phyloP scores from a whole-genome alignment of 805 yeast species.

The Candida saitoana region DNA sequence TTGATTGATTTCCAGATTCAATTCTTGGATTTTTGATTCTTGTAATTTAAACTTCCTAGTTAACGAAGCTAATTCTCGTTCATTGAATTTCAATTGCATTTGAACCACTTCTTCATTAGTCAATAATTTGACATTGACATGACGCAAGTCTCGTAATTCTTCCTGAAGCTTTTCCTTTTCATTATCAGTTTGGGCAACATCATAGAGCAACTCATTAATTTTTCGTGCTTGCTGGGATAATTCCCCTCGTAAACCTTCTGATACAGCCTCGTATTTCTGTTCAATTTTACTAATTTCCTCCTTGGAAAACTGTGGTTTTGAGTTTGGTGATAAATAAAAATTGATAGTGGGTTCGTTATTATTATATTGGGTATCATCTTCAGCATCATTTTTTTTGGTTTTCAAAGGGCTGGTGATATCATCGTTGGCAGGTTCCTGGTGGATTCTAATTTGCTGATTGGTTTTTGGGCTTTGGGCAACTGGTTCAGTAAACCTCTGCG shows the following conservation, averaged over 20 bases:
- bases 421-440: constrained; percentile 12
- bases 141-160: constrained; percentile 16
- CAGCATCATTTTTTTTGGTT: constrained; percentile 9
- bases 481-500: constrained; percentile 29
- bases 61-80: constrained; percentile 23
- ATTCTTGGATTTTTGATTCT: constrained; percentile 8
- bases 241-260: constrained; percentile 4
- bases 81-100: constrained; percentile 24
- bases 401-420: constrained; percentile 26
- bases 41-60: constrained; percentile 21
- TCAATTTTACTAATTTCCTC: constrained; percentile 24
- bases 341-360: constrained; percentile 27
- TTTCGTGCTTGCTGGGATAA: constrained; percentile 12
- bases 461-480: constrained; percentile 26
- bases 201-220: constrained; percentile 1
- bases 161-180: constrained; percentile 8
- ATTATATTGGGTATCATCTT: constrained; percentile 9
- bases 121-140: constrained; percentile 10
- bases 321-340: constrained; percentile 28
- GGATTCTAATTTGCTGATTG: constrained; percentile 20
- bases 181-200: background rate
- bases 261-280: constrained; percentile 13
- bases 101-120: constrained; percentile 19
- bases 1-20: constrained; percentile 4
- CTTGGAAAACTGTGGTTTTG: constrained; percentile 29